These are phyloP conservation scores for Chaetomium sp. DNA, from an alignment of 2,329 filamentous ascomycete species.

Conservation along the genomic window DNA sequence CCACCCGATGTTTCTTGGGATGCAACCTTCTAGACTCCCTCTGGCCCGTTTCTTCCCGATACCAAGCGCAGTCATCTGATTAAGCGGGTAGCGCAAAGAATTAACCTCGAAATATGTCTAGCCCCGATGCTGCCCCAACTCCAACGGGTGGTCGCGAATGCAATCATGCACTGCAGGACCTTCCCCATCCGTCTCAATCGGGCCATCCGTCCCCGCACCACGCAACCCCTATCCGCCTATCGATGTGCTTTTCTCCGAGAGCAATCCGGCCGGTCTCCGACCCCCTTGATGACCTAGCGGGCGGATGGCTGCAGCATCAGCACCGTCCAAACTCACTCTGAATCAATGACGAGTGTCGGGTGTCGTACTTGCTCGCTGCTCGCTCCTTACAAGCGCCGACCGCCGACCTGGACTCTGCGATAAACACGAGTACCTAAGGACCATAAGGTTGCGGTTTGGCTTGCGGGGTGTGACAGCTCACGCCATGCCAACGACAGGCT, in stretches of 20 bases:
- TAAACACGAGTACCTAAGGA: too few species aligned
- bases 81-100: neutral
- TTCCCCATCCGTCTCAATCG: neutral
- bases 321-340: neutral
- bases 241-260: neutral
- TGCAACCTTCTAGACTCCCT: neutral
- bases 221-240: too few species aligned
- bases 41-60: constrained; percentile 17
- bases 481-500: constrained; percentile 12
- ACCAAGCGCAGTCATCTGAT: constrained; percentile 18
- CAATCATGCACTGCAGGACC: constrained; percentile 1
- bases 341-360: neutral
- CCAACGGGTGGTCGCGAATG: neutral
- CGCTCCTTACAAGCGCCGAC: constrained; percentile 4
- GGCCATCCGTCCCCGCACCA: constrained; percentile 3
- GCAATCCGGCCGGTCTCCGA: neutral
- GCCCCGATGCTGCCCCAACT: neutral
- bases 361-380: neutral
- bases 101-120: neutral
- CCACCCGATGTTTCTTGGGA: neutral
- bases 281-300: neutral
- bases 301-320: neutral
- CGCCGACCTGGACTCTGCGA: constrained; percentile 8
- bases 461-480: constrained; percentile 2
- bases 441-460: neutral